A percentile compares a stretch with the other conserved stretches of the same genome.
Evolutionary conservation across 805 yeast genomes (phyloP).

Genomic region (Ogataea chonburiensis): DNA sequence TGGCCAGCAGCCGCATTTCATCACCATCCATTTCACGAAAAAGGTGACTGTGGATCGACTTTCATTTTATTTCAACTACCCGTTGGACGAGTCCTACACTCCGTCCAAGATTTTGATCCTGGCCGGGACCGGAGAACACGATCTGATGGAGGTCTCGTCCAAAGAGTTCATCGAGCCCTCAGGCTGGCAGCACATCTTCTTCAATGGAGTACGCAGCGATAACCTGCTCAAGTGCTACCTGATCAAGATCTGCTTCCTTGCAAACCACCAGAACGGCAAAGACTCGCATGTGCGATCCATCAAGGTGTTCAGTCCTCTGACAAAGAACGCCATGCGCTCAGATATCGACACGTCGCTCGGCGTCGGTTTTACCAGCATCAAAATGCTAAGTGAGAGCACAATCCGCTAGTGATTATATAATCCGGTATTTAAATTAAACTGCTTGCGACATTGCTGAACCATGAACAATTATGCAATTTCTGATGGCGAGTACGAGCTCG

Average conservation of each 20-base stretch:
- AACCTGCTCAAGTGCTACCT: constrained; percentile 65
- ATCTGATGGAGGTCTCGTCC: constrained; percentile 62
- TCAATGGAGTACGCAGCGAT: constrained; percentile 53
- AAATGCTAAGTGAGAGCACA: constrained; percentile 33
- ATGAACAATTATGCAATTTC: constrained; percentile 22
- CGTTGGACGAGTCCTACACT: constrained; percentile 87
- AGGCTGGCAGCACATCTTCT: constrained; percentile 74
- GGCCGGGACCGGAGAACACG: constrained; percentile 82
- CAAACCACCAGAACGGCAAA: constrained; percentile 94
- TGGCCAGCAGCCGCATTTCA: constrained; percentile 82
- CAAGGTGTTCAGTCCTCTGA: constrained; percentile 50
- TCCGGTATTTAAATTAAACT: constrained; percentile 3
- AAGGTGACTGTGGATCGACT: constrained; percentile 66
- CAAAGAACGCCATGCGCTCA: constrained; percentile 26
- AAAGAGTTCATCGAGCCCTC: constrained; percentile 61
- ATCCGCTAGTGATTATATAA: constrained; percentile 25
- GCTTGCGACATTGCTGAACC: constrained; percentile 4
- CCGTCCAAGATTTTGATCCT: constrained; percentile 65
- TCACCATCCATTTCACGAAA: constrained; percentile 78
- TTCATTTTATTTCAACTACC: constrained; percentile 67
- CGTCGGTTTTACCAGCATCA: constrained; percentile 35
- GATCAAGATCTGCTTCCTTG: constrained; percentile 57
- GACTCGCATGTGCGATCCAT: constrained; percentile 87
- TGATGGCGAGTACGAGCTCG: constrained; percentile 38
- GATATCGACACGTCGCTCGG: constrained; percentile 25